Percentiles rank a stretch among this genome's conserved stretches.
phyloP scores from a whole-genome alignment of 805 yeast species.

The Pichia ethanolica region DNA sequence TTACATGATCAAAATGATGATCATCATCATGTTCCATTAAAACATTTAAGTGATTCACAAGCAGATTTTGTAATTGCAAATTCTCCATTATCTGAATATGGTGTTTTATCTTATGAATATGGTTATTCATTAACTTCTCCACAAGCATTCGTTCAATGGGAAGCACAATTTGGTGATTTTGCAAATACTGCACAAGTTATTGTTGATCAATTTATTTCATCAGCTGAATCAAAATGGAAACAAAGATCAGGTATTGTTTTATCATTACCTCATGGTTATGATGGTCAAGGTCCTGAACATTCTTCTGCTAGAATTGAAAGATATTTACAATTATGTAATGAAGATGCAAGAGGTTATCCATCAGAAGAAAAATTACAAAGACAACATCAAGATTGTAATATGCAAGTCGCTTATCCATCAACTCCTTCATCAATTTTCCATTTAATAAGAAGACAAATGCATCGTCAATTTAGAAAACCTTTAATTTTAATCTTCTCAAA shows the following conservation, averaged over 20 bases:
- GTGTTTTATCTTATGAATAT: conserved; percentile 98
- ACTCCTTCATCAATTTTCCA: conserved; percentile 98
- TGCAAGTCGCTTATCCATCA: conserved; percentile 97
- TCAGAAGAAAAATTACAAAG: conserved; percentile 79
- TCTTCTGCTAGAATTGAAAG: conserved; percentile 97
- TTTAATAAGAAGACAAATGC: conserved; percentile 96
- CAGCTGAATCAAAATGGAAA: conserved; percentile 98
- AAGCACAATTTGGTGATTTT: conserved; percentile 99
- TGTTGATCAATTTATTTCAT: conserved; percentile 91
- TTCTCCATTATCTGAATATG: conserved; percentile 96
- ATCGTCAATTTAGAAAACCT: conserved; percentile 96
- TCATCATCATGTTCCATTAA: conserved; percentile 75
- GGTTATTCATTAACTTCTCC: conserved; percentile 98
- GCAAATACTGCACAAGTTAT: conserved; percentile 99
- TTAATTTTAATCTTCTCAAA: conserved; percentile 84
- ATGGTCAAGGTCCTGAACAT: conserved; percentile 99
- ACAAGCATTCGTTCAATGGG: conserved; percentile 96
- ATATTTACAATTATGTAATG: conserved; percentile 91
- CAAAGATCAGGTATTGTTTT: conserved; percentile 96
- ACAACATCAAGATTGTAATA: conserved; percentile 98
- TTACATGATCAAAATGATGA: conserved; percentile 92
- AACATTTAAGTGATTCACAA: conserved; percentile 70
- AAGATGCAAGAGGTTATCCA: conserved; percentile 94
- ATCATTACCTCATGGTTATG: conserved; percentile 98
- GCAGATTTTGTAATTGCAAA: conserved; percentile 83